Conservation (phyloP, 2,329 filamentous ascomycete species). For the Furcasterigmium furcatum region DNA sequence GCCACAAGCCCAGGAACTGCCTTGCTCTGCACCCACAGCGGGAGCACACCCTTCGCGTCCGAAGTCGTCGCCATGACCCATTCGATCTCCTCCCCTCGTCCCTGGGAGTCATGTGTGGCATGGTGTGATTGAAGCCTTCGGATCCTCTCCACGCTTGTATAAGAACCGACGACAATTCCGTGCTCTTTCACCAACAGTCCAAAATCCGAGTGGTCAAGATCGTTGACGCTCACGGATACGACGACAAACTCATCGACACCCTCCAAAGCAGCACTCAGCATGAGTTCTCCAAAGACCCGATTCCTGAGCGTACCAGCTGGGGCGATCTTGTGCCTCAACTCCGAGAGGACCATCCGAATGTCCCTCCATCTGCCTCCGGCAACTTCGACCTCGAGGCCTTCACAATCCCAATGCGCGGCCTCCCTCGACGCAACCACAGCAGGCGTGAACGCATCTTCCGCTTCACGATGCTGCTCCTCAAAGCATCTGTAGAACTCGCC, state of each 20-base stretch:
- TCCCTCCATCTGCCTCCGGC: conserved; percentile 38
- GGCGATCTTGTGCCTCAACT: conserved; percentile 63
- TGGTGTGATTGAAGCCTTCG: conserved; percentile 27
- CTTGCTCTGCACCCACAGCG: conserved; percentile 62
- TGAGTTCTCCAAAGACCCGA: conserved; percentile 64
- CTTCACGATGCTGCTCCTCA: conserved; percentile 42
- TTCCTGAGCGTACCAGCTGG: conserved; percentile 47
- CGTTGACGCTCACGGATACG: conserved; percentile 52
- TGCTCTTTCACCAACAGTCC: conserved; percentile 34
- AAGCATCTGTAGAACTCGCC: conserved; percentile 60
- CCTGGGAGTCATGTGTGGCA: too few relatives aligned
- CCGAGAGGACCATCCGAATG: conserved; percentile 50
- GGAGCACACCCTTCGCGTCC: conserved; percentile 65
- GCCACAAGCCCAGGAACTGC: conserved; percentile 60
- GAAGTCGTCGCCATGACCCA: conserved; percentile 79
- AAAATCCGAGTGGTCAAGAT: conserved; percentile 29
- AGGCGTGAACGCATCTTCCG: conserved; percentile 36
- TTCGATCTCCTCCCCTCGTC: conserved; percentile 47
- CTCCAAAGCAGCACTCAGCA: conserved; percentile 50
- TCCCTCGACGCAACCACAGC: conserved; percentile 28
- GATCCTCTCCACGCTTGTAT: conserved; percentile 64
- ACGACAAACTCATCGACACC: conserved; percentile 46
- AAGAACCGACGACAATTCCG: conserved; percentile 53
- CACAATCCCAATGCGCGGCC: conserved; percentile 42
- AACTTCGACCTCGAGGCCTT: conserved; percentile 32